These are phyloP conservation scores for Hypomyces perniciosus DNA, from an alignment of 2,329 filamentous ascomycete species.

Conservation along the genomic window DNA sequence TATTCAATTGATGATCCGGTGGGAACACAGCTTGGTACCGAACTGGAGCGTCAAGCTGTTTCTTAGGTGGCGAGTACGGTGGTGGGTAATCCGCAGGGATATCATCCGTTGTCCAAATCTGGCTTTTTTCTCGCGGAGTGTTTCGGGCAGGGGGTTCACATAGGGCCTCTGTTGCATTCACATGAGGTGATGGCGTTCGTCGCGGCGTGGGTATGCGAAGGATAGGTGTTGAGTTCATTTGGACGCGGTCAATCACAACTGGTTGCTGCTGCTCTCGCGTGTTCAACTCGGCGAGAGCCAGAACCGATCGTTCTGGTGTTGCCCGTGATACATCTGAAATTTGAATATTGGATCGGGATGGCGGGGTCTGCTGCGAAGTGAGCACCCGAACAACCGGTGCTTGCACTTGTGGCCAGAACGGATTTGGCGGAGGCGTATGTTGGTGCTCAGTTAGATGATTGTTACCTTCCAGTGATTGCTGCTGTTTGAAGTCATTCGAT, in stretches of 20 bases:
- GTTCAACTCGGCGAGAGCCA: slow-evolving; percentile 3
- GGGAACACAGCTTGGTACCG: slow-evolving; percentile 56
- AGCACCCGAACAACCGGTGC: slow-evolving; percentile 33
- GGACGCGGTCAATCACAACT: slow-evolving; percentile 5
- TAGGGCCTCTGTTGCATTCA: not conserved
- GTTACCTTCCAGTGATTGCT: slow-evolving; percentile 13
- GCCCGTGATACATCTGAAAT: not conserved
- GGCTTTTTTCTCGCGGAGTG: slow-evolving; percentile 31
- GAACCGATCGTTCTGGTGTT: slow-evolving; percentile 4
- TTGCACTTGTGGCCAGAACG: slow-evolving; percentile 11
- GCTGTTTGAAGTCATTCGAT: slow-evolving; percentile 1
- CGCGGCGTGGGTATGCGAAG: slow-evolving; percentile 11
- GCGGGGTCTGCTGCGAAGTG: slow-evolving; percentile 29
- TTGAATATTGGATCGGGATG: slow-evolving; percentile 19
- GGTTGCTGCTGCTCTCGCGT: slow-evolving; percentile 5
- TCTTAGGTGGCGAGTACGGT: slow-evolving; percentile 48
- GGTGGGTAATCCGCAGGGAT: slow-evolving; percentile 41
- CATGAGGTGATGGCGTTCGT: slow-evolving; percentile 9
- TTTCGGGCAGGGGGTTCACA: not conserved
- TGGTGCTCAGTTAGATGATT: not conserved
- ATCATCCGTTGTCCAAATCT: slow-evolving; percentile 34
- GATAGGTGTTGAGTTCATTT: slow-evolving; percentile 5
- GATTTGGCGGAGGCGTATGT: not conserved
- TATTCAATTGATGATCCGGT: slow-evolving; percentile 41
- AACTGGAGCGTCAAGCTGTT: slow-evolving; percentile 29